Percentiles rank a stretch among this genome's conserved stretches.
Conservation (phyloP, 768 basidiomycete genomes). For the Mycena epipterygia region DNA sequence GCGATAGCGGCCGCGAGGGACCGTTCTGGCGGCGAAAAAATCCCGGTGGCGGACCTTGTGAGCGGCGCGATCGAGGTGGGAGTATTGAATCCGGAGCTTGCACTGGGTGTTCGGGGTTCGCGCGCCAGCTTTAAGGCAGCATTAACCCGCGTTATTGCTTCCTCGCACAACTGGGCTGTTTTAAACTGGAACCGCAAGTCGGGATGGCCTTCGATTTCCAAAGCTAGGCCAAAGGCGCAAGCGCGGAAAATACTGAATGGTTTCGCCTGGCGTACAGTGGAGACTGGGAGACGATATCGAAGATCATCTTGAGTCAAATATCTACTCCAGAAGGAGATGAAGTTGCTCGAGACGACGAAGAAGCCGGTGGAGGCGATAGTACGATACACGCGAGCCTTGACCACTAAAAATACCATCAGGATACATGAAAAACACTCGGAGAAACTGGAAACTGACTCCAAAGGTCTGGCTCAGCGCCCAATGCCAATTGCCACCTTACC, state of each 20-base stretch:
- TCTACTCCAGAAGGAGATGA: constrained; percentile 63
- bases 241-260: constrained; percentile 45
- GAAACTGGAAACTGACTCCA: constrained; percentile 50
- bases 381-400: constrained; percentile 51
- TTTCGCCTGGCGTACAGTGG: constrained; percentile 55
- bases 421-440: neutral
- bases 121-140: constrained; percentile 27
- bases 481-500: constrained; percentile 48
- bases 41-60: constrained; percentile 48
- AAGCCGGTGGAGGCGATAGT: constrained; percentile 55
- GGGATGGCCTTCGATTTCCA: constrained; percentile 61
- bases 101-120: constrained; percentile 22
- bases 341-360: constrained; percentile 55
- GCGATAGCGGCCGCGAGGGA: constrained; percentile 49
- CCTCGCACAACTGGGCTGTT: constrained; percentile 54
- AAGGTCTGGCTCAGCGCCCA: constrained; percentile 47
- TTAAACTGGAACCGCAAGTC: constrained; percentile 67
- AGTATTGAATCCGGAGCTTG: constrained; percentile 6
- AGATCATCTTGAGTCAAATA: constrained; percentile 52
- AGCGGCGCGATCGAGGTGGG: neutral
- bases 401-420: constrained; percentile 43
- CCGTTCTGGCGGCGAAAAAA: constrained; percentile 63
- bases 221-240: constrained; percentile 52
- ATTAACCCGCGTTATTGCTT: constrained; percentile 56
- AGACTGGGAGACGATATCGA: constrained; percentile 58